Base-by-base conservation (phyloP, 2,329 filamentous ascomycete genomes). In the Cercospora brassicicola region DNA sequence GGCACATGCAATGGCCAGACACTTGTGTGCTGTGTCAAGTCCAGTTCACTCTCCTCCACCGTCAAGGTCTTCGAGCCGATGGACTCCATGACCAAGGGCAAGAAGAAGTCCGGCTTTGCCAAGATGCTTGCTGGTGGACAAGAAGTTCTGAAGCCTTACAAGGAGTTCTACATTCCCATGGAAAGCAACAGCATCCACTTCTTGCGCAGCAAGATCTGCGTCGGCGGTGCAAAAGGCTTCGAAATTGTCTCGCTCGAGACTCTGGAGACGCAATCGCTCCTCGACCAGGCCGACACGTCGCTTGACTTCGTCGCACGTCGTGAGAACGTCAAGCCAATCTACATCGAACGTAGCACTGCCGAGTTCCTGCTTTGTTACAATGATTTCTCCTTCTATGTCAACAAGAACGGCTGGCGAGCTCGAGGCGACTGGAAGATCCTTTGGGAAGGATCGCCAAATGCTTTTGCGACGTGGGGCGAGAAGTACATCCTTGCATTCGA, bases 11-110 rank as follows among this genome's bases (percentile, higher is more conserved):
- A 97, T 68, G 94, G 95, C 36, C 88, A 95, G 70, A 95, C 98
- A 78, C 85, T 99, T 64, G 95, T 99, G 31, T 98, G 94, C 81
- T 96, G 93, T 74, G 95, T 98, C 76, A 98, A 97, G 83, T 96
- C 93, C 48, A 94, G 91, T 18, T 92, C 94, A 2, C 84, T 98
- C 33, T 97, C 93, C 62, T 96, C 93, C 13, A 98, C 94, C 1
- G 97, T 99, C 84, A 98, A 98, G 82, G 95, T 98, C n/a, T 98
- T 93, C 81, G 94, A 99, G 81, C 95, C 95, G 0, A 97, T 96
- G 82, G 95, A 98, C 78, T 91, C 93, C 70, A 91, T 96, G 85
- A 90, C 69, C 31, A 92, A 92, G 67, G 74, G 75, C 57, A 96
- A 95, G 84, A 97, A 96, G 83, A 96, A 97, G 78, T 95, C 94